Base-by-base conservation (phyloP, 345 rosid species). In the Hibiscus tridactylites region DNA sequence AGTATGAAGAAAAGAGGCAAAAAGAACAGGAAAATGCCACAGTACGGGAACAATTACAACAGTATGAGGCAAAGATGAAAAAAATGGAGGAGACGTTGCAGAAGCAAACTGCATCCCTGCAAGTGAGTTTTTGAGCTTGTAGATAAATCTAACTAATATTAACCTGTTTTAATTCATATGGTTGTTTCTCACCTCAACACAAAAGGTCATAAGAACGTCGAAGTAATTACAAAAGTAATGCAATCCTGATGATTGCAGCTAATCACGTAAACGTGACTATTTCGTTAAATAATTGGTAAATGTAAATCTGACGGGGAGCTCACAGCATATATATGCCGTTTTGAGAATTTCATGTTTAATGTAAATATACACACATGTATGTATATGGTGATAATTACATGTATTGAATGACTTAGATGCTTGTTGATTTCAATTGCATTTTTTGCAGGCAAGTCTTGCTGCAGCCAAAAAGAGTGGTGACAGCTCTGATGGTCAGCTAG, bases 51-150 rank as follows among this genome's bases (percentile, higher is more conserved):
- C 46, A 42, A 42, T 9, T 42, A 42, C 10, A 95, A 80, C 88
- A 86, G 65, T 88, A 71, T 65, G 96, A 89, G 74, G 83, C 83
- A 57, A 88, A 44, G 46, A 89, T 96, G 97, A 91, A 92, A 83
- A 81, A 88, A 17, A 91, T 89, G 96, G 99, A 96, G 83, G 98
- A 92, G 73, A 84, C 83, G 77, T 92, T 97, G 97, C 92, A 88
- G 79, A 88, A 83, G 80, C 98, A 96, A 80, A 88, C 90, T 91
- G 78, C 83, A 9, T 84, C 98, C 16, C 77, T 88, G 85, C 99
- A 91, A 82, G 99, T 89, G 73, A 85, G 90, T 66, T 70, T 26
- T 24, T 67, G 44, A 49, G 8, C 12, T 0, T 68, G 6, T 68
- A 26, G 31, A 21, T 46, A 37, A 9, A 19, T 47, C 16, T 15